These are phyloP conservation scores for Mortierella polycephala DNA, from an alignment of 371 early-diverging fungal species.

Conservation along the genomic window DNA sequence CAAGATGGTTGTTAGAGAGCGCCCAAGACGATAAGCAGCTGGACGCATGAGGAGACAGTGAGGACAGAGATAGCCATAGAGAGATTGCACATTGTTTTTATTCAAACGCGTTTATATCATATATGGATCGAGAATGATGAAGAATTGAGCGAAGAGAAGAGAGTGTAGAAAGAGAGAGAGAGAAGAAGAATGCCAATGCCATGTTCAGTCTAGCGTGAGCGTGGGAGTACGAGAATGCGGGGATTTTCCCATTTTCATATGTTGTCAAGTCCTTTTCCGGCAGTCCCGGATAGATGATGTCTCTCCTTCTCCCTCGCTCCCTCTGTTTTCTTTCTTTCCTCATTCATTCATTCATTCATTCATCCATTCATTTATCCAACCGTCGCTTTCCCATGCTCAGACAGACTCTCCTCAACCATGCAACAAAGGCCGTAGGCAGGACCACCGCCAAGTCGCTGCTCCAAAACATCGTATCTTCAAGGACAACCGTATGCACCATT, in stretches of 20 bases:
- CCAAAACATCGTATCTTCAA: neutral
- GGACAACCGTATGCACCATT: too few relatives aligned
- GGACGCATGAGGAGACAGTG: neutral
- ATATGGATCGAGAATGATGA: too few relatives aligned
- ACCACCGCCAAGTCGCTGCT: slow-evolving; percentile 1
- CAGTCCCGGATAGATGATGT: neutral
- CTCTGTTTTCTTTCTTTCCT: neutral
- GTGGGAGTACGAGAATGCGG: slow-evolving; percentile 7
- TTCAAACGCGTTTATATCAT: too few relatives aligned
- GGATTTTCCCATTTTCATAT: neutral
- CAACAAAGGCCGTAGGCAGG: slow-evolving; percentile 12
- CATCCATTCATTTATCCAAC: neutral
- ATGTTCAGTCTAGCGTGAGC: neutral
- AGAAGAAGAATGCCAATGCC: neutral
- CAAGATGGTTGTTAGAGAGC: slow-evolving; percentile 81
- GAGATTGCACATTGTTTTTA: too few relatives aligned
- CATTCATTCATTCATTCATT: neutral
- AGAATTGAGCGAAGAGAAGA: too few relatives aligned
- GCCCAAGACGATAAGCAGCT: slow-evolving; percentile 73
- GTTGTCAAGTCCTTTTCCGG: too few relatives aligned
- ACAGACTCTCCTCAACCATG: slow-evolving; percentile 15
- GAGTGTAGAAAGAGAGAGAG: neutral
- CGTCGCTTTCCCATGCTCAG: slow-evolving; percentile 14
- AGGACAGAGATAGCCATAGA: neutral
- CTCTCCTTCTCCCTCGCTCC: neutral